A percentile compares a stretch with the other conserved stretches of the same genome.
These are phyloP conservation scores for Agarophyton chilense DNA, from an alignment of 23 red algal species.

Conservation along the genomic window DNA sequence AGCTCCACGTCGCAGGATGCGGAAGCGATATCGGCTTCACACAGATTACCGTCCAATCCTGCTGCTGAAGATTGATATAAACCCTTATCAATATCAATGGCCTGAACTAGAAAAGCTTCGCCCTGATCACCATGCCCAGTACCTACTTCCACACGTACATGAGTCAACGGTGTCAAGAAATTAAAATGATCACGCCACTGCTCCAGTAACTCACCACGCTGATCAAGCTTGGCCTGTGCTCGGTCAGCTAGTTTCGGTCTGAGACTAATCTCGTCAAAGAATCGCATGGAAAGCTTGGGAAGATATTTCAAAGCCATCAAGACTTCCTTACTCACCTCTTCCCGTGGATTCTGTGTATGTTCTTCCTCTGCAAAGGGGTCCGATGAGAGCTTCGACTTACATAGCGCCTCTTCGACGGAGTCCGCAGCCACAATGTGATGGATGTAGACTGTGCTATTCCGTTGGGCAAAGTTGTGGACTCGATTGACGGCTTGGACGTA, in stretches of 20 bases:
- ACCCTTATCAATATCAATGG: neutral
- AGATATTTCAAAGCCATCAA: neutral
- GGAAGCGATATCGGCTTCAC: neutral
- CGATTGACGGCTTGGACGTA: constrained; percentile 43
- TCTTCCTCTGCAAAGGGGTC: neutral
- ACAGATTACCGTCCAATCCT: neutral
- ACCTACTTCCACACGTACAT: neutral
- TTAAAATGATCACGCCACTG: constrained; percentile 23
- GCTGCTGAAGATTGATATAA: neutral
- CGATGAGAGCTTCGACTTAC: neutral
- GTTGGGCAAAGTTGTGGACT: constrained; percentile 51
- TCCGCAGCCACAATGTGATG: constrained; percentile 21
- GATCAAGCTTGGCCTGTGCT: neutral
- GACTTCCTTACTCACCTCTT: neutral
- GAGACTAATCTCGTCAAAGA: constrained; percentile 20
- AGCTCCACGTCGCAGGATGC: neutral
- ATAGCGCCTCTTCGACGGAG: neutral
- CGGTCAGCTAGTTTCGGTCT: neutral
- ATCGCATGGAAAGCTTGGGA: neutral
- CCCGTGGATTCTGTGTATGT: neutral
- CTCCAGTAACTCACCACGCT: neutral
- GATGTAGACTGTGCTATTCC: neutral
- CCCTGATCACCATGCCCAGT: neutral
- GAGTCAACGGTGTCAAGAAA: constrained; percentile 5
- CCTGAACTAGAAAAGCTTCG: neutral